Conservation (phyloP, 441 rosid species). For the Viola pubescens region DNA sequence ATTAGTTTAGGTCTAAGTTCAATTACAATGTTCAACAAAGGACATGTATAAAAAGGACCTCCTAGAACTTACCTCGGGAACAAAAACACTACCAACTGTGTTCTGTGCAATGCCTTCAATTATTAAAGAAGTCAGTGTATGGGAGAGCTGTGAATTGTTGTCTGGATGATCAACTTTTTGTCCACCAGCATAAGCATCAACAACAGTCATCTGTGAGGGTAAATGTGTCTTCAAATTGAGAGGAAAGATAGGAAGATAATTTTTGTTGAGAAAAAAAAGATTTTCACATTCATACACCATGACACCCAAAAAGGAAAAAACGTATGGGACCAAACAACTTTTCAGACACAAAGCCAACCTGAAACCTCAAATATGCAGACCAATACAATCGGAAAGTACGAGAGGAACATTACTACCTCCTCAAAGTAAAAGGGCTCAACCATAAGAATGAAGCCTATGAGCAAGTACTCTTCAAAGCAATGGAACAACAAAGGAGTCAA, state of each 20-base stretch:
- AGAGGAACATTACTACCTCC: too few relatives aligned
- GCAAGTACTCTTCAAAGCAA: too few relatives aligned
- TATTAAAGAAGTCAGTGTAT: constrained; percentile 40
- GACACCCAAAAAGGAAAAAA: neutral
- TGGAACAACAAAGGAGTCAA: too few relatives aligned
- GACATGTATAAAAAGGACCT: neutral
- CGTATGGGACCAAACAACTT: too few relatives aligned
- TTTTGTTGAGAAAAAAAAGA: neutral
- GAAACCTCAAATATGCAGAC: too few relatives aligned
- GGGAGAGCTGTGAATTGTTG: constrained; percentile 43
- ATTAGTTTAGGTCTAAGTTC: neutral
- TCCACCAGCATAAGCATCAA: constrained; percentile 62
- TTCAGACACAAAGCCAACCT: too few relatives aligned
- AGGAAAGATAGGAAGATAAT: constrained; percentile 5
- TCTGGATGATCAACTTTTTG: constrained; percentile 53
- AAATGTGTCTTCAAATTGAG: too few relatives aligned
- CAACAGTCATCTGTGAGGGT: constrained; percentile 66
- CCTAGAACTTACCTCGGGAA: constrained; percentile 46
- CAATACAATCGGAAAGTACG: too few relatives aligned
- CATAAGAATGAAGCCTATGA: too few relatives aligned
- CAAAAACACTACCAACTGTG: constrained; percentile 76
- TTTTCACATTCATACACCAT: neutral
- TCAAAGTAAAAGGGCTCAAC: too few relatives aligned
- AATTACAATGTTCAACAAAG: neutral
- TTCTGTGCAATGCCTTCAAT: constrained; percentile 79